These are phyloP conservation scores for Botrytis squamosa DNA, from an alignment of 2,329 filamentous ascomycete species.

Conservation along the genomic window DNA sequence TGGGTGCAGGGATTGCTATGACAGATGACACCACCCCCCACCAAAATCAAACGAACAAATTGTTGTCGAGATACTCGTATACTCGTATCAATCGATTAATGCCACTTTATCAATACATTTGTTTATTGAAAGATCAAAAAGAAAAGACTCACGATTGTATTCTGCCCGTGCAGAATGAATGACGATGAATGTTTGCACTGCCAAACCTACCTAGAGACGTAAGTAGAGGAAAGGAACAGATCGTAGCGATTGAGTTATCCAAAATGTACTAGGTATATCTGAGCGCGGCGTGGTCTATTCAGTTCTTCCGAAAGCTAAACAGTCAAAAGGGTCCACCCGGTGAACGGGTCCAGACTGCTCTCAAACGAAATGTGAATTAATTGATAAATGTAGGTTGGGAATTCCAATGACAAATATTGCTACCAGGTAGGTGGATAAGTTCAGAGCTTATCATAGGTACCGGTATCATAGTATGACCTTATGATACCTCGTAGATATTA, in stretches of 20 bases:
- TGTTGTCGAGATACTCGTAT: neutral
- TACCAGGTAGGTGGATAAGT: neutral
- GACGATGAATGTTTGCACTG: neutral
- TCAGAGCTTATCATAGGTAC: neutral
- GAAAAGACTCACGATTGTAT: neutral
- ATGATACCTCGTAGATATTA: too few species aligned
- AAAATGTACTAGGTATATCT: neutral
- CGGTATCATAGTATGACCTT: too few species aligned
- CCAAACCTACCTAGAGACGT: neutral
- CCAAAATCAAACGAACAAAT: neutral
- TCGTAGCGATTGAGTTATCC: neutral
- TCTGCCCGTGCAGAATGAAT: neutral
- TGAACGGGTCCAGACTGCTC: slow-evolving; percentile 3
- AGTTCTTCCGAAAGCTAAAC: neutral
- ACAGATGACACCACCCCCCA: slow-evolving; percentile 7
- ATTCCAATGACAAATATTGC: neutral
- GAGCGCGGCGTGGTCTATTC: neutral
- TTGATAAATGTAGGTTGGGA: neutral
- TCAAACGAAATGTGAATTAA: neutral
- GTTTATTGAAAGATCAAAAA: neutral
- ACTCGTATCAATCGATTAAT: neutral
- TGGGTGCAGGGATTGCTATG: slow-evolving; percentile 4
- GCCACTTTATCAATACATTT: neutral
- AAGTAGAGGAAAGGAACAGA: neutral
- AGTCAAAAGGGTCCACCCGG: neutral